Percentiles rank a stretch among this genome's conserved stretches.
phyloP scores from a whole-genome alignment of 2,329 filamentous ascomycete genomes.

The Alternaria sp. region DNA sequence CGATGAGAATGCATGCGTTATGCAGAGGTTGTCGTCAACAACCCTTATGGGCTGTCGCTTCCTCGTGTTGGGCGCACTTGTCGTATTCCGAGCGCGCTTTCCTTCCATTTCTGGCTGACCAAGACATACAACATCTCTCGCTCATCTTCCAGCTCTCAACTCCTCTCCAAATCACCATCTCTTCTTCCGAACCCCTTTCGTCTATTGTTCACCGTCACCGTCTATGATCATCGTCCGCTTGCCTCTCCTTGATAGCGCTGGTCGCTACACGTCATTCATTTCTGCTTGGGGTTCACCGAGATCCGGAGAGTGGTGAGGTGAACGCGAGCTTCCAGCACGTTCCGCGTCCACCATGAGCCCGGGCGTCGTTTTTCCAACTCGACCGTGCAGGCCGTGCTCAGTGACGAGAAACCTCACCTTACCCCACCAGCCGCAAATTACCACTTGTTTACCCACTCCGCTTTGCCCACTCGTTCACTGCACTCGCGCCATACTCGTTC shows the following conservation, averaged over 20 bases:
- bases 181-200: background rate
- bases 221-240: background rate
- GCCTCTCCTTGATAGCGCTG: constrained; percentile 2
- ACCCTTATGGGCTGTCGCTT: background rate
- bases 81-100: background rate
- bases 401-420: constrained; percentile 16
- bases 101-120: background rate
- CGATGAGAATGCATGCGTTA: background rate
- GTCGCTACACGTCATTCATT: constrained; percentile 5
- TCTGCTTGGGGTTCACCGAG: too few relatives aligned
- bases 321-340: background rate
- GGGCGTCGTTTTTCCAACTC: constrained; percentile 4
- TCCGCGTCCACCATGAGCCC: constrained; percentile 1
- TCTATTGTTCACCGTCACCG: background rate
- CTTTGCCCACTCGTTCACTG: background rate
- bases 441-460: background rate
- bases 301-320: background rate
- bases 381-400: constrained; percentile 21
- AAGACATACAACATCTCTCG: background rate
- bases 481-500: background rate
- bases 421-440: constrained; percentile 4
- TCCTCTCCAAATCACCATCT: background rate
- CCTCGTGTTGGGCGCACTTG: background rate
- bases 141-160: background rate
- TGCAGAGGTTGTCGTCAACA: background rate